Percentiles rank a stretch among this genome's conserved stretches.
Evolutionary conservation across 768 basidiomycete genomes (phyloP).

Genomic region (Dendrothele bispora): DNA sequence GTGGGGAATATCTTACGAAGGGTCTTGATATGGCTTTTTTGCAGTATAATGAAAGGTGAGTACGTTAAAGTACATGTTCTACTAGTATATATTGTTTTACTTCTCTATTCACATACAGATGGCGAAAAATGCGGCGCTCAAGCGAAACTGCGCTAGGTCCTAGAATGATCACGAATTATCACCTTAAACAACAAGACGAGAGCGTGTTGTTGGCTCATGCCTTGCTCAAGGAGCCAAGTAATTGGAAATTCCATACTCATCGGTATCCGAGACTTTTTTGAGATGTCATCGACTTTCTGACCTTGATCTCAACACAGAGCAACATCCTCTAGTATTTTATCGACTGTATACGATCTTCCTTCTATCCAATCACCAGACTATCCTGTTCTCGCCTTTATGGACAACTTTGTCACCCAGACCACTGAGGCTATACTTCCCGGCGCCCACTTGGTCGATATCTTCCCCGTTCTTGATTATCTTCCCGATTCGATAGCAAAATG

Average conservation of each 20-base stretch:
- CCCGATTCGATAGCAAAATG: background rate
- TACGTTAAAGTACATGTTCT: background rate
- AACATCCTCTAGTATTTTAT: background rate
- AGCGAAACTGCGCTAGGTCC: conserved; percentile 1
- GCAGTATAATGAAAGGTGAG: conserved; percentile 1
- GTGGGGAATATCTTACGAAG: conserved; percentile 1
- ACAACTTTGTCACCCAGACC: background rate
- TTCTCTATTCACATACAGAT: conserved; percentile 1
- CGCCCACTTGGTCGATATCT: background rate
- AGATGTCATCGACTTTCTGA: too few relatives aligned
- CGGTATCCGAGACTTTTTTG: too few relatives aligned
- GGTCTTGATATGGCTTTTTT: background rate
- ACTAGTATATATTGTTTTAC: background rate
- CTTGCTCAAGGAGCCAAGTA: background rate
- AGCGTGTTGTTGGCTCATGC: background rate
- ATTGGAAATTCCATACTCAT: background rate
- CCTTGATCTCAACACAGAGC: background rate
- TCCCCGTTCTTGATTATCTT: background rate
- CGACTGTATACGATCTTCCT: background rate
- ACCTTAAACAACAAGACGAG: conserved; percentile 1
- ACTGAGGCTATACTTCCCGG: conserved; percentile 1
- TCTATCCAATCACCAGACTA: too few relatives aligned
- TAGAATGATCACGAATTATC: background rate
- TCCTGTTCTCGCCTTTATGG: too few relatives aligned
- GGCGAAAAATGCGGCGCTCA: conserved; percentile 7